Percentiles rank a stretch among this genome's conserved stretches.
Conservation (phyloP, 257 asterid species). For the Forsythia viridissima region DNA sequence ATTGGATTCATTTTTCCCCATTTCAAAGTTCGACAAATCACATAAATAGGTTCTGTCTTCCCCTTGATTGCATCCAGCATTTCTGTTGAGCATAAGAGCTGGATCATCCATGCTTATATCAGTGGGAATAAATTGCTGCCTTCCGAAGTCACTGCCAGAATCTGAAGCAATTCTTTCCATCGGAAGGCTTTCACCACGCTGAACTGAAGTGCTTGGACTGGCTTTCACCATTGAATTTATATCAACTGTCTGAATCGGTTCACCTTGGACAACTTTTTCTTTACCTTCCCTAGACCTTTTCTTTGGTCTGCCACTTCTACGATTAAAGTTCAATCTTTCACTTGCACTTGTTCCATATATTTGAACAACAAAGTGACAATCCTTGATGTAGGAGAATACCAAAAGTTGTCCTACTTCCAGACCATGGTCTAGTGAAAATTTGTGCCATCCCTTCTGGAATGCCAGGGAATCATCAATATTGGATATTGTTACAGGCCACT, state of each 20-base stretch:
- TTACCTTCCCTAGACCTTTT: conserved; percentile 16
- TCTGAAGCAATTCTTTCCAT: not conserved
- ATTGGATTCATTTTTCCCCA: conserved; percentile 21
- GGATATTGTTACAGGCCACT: conserved; percentile 46
- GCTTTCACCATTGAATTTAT: not conserved
- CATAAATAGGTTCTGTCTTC: conserved; percentile 33
- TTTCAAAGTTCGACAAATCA: conserved; percentile 55
- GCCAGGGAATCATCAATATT: conserved; percentile 35
- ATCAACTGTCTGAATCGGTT: not conserved
- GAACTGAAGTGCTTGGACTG: not conserved
- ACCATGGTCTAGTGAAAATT: conserved; percentile 43
- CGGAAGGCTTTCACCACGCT: not conserved
- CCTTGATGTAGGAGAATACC: conserved; percentile 34
- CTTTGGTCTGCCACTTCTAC: not conserved
- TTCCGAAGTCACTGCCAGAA: too few relatives aligned
- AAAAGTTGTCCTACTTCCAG: conserved; percentile 46
- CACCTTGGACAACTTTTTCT: not conserved
- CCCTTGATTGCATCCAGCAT: conserved; percentile 16
- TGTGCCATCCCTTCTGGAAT: conserved; percentile 59
- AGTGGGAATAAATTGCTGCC: not conserved
- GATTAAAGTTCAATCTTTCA: conserved; percentile 13
- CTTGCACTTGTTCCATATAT: conserved; percentile 43
- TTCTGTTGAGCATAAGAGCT: conserved; percentile 33
- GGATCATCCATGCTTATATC: conserved; percentile 27
- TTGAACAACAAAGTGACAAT: conserved; percentile 48